phyloP scores from a whole-genome alignment of 495 filamentous ascomycete species.

The Corynascus novoguineensis region DNA sequence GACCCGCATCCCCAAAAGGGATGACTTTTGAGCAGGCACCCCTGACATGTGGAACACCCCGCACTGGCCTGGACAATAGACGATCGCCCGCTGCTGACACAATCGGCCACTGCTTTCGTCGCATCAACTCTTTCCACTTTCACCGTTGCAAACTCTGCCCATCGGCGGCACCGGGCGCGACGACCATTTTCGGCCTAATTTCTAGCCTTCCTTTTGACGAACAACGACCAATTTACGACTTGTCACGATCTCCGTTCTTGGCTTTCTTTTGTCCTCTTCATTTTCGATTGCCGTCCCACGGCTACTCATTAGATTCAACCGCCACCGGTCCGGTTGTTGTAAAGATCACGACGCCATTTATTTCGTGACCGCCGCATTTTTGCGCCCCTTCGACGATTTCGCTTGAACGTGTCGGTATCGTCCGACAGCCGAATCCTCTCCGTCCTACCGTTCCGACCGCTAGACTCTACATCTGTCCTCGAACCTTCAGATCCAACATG shows the following conservation, averaged over 20 bases:
- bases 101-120: background rate
- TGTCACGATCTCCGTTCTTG: constrained; percentile 2
- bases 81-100: background rate
- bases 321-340: background rate
- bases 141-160: constrained; percentile 8
- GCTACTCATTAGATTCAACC: background rate
- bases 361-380: background rate
- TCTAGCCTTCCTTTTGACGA: background rate
- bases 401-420: background rate
- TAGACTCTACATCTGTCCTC: background rate
- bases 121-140: constrained; percentile 3
- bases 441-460: background rate
- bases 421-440: background rate
- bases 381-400: no score
- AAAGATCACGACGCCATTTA: background rate
- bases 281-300: background rate
- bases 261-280: background rate
- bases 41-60: constrained; percentile 9
- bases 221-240: constrained; percentile 3
- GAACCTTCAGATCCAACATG: constrained; percentile 30
- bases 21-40: no score
- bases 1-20: no score
- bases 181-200: background rate
- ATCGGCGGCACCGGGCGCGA: constrained; percentile 5
- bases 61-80: background rate